Evolutionary conservation across 1,139 yeast genomes (phyloP).

Genomic region (Yamadazyma kanchanaburiensis): DNA sequence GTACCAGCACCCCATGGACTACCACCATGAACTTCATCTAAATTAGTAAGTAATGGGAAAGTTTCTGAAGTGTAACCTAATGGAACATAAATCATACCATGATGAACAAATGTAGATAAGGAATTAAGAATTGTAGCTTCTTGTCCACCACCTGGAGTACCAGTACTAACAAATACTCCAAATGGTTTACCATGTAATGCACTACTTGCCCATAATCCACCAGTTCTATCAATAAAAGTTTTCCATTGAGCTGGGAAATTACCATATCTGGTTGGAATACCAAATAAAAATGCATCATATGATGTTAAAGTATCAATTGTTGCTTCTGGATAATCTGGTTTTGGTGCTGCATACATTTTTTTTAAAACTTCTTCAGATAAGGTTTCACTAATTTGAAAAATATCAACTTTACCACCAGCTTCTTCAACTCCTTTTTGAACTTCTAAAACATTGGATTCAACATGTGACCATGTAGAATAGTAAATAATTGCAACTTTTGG

Average conservation of each 20-base stretch:
- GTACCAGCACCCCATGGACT: constrained; percentile 92
- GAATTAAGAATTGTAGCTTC: constrained; percentile 67
- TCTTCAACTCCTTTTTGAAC: constrained; percentile 68
- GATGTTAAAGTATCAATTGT: constrained; percentile 53
- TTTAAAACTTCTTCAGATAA: constrained; percentile 59
- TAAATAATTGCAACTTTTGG: constrained; percentile 36
- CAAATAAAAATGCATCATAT: constrained; percentile 77
- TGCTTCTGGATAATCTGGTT: constrained; percentile 69
- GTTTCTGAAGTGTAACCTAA: constrained; percentile 71
- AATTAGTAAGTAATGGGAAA: constrained; percentile 54
- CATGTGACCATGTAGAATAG: constrained; percentile 37
- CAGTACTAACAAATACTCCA: constrained; percentile 75
- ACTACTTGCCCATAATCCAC: constrained; percentile 80
- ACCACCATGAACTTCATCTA: constrained; percentile 75
- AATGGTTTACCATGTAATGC: constrained; percentile 73
- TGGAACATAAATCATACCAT: constrained; percentile 78
- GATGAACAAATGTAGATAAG: constrained; percentile 69
- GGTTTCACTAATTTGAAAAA: constrained; percentile 81
- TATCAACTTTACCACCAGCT: constrained; percentile 70
- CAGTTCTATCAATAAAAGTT: constrained; percentile 79
- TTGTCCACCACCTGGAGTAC: constrained; percentile 84
- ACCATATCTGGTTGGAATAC: constrained; percentile 84
- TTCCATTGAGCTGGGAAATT: constrained; percentile 79
- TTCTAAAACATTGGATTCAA: constrained; percentile 36
- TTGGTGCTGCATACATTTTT: constrained; percentile 60